phyloP scores from a whole-genome alignment of 495 filamentous ascomycete species.

The Aspergillus indologenus region DNA sequence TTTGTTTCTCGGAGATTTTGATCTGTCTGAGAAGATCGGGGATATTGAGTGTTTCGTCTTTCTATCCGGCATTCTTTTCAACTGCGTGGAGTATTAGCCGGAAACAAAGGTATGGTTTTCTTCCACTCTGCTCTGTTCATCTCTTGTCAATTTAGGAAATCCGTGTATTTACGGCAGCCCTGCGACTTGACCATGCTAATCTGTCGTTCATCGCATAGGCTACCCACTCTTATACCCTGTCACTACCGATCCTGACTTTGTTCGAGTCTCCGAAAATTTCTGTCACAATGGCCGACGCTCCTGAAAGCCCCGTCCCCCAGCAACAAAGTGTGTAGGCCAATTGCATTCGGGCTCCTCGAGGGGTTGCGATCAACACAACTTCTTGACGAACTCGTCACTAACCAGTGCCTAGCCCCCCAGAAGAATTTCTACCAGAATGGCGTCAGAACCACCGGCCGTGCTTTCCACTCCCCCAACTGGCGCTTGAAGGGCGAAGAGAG shows the following conservation, averaged over 20 bases:
- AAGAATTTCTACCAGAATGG: slow-evolving; percentile 37
- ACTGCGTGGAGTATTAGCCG: background rate
- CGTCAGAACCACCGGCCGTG: slow-evolving; percentile 41
- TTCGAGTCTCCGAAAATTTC: background rate
- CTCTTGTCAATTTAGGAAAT: slow-evolving; percentile 10
- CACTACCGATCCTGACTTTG: background rate
- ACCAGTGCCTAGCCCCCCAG: slow-evolving; percentile 33
- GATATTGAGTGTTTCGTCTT: background rate
- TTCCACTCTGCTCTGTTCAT: background rate
- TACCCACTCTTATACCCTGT: slow-evolving; percentile 1
- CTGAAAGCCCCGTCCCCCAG: slow-evolving; percentile 31
- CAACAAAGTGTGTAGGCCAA: slow-evolving; percentile 38
- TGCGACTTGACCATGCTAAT: slow-evolving; percentile 5
- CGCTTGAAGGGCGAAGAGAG: slow-evolving; percentile 40
- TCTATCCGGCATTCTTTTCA: background rate
- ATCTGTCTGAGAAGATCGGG: background rate
- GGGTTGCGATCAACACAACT: slow-evolving; percentile 5
- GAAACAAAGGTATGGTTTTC: background rate
- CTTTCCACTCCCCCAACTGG: slow-evolving; percentile 49
- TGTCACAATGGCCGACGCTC: slow-evolving; percentile 34
- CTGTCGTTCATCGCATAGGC: slow-evolving; percentile 2
- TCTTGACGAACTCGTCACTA: slow-evolving; percentile 13
- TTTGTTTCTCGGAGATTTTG: slow-evolving; percentile 2
- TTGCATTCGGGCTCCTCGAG: slow-evolving; percentile 18
- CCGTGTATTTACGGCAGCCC: slow-evolving; percentile 11